phyloP scores from a whole-genome alignment of 768 basidiomycete genomes.

The Chalciporus piperatus region DNA sequence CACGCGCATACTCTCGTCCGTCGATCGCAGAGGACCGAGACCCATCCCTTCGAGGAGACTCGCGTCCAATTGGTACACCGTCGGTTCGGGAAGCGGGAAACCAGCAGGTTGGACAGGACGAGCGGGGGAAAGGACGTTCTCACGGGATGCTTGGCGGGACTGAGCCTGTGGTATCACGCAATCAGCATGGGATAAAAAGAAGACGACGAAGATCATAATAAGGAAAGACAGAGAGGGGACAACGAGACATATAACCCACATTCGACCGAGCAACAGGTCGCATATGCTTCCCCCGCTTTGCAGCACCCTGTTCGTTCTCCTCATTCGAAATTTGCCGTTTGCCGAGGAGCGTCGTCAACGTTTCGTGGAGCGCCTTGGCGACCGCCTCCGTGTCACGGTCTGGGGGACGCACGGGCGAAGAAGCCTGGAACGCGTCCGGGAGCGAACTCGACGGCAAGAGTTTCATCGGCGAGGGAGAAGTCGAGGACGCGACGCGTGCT shows the following conservation, averaged over 20 bases:
- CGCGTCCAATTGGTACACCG: constrained; percentile 31
- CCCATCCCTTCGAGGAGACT: constrained; percentile 25
- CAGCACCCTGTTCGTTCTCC: constrained; percentile 25
- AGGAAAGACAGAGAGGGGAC: too few relatives aligned
- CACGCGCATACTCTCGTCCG: constrained; percentile 53
- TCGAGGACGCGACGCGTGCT: constrained; percentile 53
- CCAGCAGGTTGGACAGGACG: constrained; percentile 5
- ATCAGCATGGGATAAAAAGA: too few relatives aligned
- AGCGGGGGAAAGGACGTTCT: constrained; percentile 16
- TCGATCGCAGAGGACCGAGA: constrained; percentile 14
- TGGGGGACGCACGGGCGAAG: constrained; percentile 33
- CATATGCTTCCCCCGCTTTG: constrained; percentile 35
- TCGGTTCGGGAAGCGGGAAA: background rate
- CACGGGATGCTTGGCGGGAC: constrained; percentile 39
- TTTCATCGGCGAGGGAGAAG: constrained; percentile 52
- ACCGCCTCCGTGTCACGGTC: constrained; percentile 40
- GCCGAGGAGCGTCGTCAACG: constrained; percentile 64
- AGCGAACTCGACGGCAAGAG: constrained; percentile 24
- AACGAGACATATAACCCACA: constrained; percentile 21
- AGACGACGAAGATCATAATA: too few relatives aligned
- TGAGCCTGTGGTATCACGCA: background rate
- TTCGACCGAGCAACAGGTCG: constrained; percentile 37
- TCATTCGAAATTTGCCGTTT: constrained; percentile 55
- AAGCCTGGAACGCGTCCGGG: constrained; percentile 11
- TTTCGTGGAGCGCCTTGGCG: constrained; percentile 64